Base-by-base conservation (phyloP, 2,329 filamentous ascomycete genomes). In the Arthrinium phaeospermum region DNA sequence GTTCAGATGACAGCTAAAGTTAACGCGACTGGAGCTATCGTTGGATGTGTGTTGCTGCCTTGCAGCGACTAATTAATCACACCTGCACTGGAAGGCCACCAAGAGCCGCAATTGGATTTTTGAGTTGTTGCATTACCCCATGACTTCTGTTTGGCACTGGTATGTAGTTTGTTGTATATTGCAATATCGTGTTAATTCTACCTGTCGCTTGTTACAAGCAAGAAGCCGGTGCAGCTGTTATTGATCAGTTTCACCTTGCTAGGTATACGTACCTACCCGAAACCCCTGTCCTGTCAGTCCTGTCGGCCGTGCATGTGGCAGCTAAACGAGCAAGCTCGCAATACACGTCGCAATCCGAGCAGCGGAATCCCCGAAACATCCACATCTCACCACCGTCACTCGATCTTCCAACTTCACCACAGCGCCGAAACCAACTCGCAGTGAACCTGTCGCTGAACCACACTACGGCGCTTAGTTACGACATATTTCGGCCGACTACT, bases 81-180 rank as follows among this genome's bases (percentile, higher is more conserved):
- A 51, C 49, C 19, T 34, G 51, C 27, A 30, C 27, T 57, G 51
- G 27, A 27, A 61, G 53, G 53, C 30, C 53, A 61, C 53, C 49
- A 30, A 30, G 22, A 61, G 53, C 30, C 57, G 34, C 57, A 64
- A 64, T 41, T n/a, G 19, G 4, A 14, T 64, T 64, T 57, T 64
- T 64, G 57, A 64, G 57, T 64, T 64, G 34, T 41, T 64, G 57
- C 12, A 64, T 64, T 64, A 64, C 57, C 57, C 34, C 57, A 64
- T 64, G 57, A 64, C 57, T 64, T 41, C n/a, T 41, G 41, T 24
- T 41, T 41, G 41, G 34, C 10, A 12, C 12, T n/a, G 10, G n/a
- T n/a, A 64, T 30, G 27, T 30, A 30, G 27, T 19, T n/a, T 41
- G 19, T n/a, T 41, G 34, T 4, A 64, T 37, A 37, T 22, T 61